These are phyloP conservation scores for Apiospora malaysiana DNA, from an alignment of 2,329 filamentous ascomycete genomes.

Conservation along the genomic window DNA sequence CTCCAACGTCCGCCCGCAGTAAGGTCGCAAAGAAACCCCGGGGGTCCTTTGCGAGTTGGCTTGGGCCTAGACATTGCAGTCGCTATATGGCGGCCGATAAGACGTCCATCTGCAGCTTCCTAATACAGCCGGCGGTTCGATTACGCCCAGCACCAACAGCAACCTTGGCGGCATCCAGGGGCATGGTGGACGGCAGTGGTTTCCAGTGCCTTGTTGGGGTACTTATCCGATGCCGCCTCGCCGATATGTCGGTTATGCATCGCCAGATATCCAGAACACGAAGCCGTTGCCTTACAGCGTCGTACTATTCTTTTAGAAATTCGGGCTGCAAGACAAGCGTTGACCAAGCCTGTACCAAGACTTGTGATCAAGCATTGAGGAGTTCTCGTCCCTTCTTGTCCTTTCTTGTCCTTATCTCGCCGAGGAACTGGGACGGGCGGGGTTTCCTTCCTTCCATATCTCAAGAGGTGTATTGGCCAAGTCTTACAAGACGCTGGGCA, in stretches of 20 bases:
- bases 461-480: neutral
- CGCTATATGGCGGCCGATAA: neutral
- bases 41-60: neutral
- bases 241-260: neutral
- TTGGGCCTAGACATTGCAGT: neutral
- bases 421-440: neutral
- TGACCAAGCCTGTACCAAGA: neutral
- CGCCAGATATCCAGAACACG: neutral
- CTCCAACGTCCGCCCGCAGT: neutral
- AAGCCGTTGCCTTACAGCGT: neutral
- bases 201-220: neutral
- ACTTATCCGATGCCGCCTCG: neutral
- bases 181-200: no score
- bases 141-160: neutral
- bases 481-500: neutral
- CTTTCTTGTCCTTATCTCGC: conserved; percentile 14
- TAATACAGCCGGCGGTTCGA: neutral
- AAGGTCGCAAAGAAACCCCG: neutral
- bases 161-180: neutral
- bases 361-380: neutral
- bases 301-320: neutral
- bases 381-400: neutral
- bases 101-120: neutral
- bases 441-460: neutral
- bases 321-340: neutral